Evolutionary conservation across 2,329 filamentous ascomycete genomes (phyloP).

Genomic region (Davidsoniella eucalypti): DNA sequence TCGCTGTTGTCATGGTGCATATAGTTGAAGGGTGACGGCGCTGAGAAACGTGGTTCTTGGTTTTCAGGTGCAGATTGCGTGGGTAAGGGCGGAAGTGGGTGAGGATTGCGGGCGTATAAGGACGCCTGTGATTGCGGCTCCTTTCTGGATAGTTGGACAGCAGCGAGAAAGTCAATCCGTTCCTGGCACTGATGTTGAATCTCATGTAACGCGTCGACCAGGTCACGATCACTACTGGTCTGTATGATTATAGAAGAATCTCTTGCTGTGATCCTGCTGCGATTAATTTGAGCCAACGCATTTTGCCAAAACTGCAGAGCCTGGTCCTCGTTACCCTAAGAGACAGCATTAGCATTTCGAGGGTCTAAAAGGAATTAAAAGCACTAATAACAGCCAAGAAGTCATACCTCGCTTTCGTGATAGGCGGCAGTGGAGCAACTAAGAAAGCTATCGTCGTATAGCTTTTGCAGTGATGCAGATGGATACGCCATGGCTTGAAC

Average conservation of each 20-base stretch:
- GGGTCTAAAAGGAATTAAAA: neutral
- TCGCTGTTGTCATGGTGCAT: too few relatives aligned
- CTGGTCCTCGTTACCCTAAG: conserved; percentile 75
- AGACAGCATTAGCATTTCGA: neutral
- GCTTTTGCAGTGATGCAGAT: conserved; percentile 72
- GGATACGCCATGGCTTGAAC: conserved; percentile 35
- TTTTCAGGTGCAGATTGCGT: neutral
- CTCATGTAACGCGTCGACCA: conserved; percentile 65
- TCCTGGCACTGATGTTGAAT: conserved; percentile 89
- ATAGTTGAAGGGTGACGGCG: too few relatives aligned
- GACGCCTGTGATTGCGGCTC: neutral
- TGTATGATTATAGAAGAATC: conserved; percentile 23
- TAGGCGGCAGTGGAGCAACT: conserved; percentile 92
- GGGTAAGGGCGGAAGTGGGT: neutral
- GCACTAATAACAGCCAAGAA: neutral
- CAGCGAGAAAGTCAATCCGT: conserved; percentile 72
- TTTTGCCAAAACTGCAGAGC: conserved; percentile 80
- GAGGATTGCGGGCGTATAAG: neutral
- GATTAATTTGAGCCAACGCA: conserved; percentile 51
- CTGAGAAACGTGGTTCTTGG: neutral
- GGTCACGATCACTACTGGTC: conserved; percentile 23
- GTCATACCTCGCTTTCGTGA: conserved; percentile 71
- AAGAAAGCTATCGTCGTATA: conserved; percentile 90
- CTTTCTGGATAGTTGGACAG: conserved; percentile 50
- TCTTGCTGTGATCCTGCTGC: conserved; percentile 50